A percentile compares a stretch with the other conserved stretches of the same genome.
Evolutionary conservation across 2,329 filamentous ascomycete genomes (phyloP).

Genomic region (Calonectria honghensis): DNA sequence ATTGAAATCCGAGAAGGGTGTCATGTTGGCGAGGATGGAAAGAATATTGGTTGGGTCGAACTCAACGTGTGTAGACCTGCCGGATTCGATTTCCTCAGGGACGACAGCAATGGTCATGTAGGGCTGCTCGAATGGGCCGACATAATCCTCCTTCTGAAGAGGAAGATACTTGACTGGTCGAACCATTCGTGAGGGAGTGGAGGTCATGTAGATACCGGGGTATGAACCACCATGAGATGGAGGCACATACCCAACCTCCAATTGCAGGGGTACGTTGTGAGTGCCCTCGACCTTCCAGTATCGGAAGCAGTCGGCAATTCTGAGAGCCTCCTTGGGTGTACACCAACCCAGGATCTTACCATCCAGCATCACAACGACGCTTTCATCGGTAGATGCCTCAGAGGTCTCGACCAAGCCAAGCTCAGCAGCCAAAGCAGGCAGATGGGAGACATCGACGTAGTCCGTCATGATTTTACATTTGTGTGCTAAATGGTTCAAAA

Average conservation of each 20-base stretch:
- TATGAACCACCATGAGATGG: conserved; percentile 94
- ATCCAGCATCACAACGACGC: conserved; percentile 92
- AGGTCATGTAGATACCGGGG: conserved; percentile 95
- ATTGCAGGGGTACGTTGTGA: conserved; percentile 85
- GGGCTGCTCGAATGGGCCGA: conserved; percentile 96
- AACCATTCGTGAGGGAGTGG: conserved; percentile 89
- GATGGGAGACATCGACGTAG: conserved; percentile 81
- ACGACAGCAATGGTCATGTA: conserved; percentile 98
- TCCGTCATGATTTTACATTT: conserved; percentile 93
- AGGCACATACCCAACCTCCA: conserved; percentile 95
- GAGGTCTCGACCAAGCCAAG: conserved; percentile 86
- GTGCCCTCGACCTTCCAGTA: conserved; percentile 96
- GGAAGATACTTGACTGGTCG: conserved; percentile 94
- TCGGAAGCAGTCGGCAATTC: conserved; percentile 89
- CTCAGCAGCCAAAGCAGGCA: conserved; percentile 84
- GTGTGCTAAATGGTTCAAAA: conserved; percentile 95
- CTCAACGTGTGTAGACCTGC: conserved; percentile 94
- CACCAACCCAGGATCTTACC: conserved; percentile 94
- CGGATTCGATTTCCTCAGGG: conserved; percentile 90
- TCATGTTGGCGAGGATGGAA: conserved; percentile 98
- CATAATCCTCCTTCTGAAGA: conserved; percentile 88
- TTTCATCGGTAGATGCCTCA: conserved; percentile 87
- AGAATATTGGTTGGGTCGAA: conserved; percentile 96
- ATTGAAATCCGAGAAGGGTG: conserved; percentile 98
- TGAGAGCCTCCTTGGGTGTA: conserved; percentile 85